These are phyloP conservation scores for Arachis monticola DNA, from an alignment of 331 rosid species.

Conservation along the genomic window DNA sequence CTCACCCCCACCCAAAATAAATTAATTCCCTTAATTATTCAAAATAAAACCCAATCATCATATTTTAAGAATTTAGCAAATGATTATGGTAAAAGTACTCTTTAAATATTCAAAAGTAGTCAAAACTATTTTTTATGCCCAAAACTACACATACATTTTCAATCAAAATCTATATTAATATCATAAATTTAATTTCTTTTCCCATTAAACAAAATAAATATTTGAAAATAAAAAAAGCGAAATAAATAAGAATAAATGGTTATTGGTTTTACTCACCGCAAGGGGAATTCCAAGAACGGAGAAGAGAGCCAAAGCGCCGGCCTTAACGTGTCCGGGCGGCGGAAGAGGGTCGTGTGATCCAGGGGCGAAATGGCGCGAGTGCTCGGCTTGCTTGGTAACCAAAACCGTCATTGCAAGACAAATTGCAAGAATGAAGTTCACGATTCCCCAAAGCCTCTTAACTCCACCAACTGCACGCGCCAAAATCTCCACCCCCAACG, in stretches of 20 bases:
- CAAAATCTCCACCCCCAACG: conserved; percentile 56
- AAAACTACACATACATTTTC: no score
- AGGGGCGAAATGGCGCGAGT: conserved; percentile 18
- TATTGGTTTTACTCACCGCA: conserved; percentile 49
- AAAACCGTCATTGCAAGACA: conserved; percentile 61
- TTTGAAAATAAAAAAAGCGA: background rate
- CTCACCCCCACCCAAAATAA: background rate
- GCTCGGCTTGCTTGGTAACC: conserved; percentile 70
- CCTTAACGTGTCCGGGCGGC: conserved; percentile 53
- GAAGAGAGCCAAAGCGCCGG: conserved; percentile 73
- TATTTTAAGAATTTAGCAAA: no score
- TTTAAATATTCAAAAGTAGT: no score
- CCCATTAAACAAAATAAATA: background rate
- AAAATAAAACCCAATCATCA: background rate
- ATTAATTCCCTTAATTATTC: background rate
- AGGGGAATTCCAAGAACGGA: conserved; percentile 77
- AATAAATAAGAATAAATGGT: background rate
- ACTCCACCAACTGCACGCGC: conserved; percentile 74
- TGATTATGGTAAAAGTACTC: no score
- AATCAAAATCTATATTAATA: background rate
- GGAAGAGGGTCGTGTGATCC: background rate
- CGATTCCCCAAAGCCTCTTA: conserved; percentile 78
- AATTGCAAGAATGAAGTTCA: conserved; percentile 64
- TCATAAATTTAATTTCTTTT: background rate
- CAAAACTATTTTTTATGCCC: background rate